phyloP scores from a whole-genome alignment of 345 rosid genomes.

The Laguncularia racemosa region DNA sequence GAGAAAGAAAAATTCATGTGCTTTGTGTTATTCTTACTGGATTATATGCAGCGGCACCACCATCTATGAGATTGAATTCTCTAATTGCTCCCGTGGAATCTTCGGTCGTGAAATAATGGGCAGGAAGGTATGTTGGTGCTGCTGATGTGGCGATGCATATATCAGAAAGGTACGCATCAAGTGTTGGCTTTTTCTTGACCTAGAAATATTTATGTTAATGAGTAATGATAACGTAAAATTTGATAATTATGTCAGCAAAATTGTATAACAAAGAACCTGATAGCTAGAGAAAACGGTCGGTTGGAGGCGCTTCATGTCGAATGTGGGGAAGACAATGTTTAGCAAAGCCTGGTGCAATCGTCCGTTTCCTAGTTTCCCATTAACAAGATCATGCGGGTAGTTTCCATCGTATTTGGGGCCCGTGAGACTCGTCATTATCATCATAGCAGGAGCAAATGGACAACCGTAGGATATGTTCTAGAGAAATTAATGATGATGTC shows the following conservation, averaged over 20 bases:
- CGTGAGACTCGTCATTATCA: constrained; percentile 1
- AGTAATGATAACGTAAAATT: neutral
- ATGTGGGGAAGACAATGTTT: constrained; percentile 17
- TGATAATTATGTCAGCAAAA: neutral
- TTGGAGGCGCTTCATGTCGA: constrained; percentile 20
- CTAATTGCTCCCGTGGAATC: constrained; percentile 3
- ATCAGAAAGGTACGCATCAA: constrained; percentile 9
- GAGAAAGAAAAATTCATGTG: neutral
- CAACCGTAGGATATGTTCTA: neutral
- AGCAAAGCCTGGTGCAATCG: constrained; percentile 13
- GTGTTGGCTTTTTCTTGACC: constrained; percentile 10
- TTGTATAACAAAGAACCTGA: neutral
- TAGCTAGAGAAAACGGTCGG: constrained; percentile 22
- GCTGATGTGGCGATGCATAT: constrained; percentile 8
- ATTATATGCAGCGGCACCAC: constrained; percentile 11
- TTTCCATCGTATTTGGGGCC: constrained; percentile 23
- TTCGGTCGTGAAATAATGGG: constrained; percentile 4
- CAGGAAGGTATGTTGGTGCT: constrained; percentile 11
- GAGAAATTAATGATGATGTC: neutral
- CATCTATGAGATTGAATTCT: constrained; percentile 11
- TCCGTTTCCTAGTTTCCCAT: constrained; percentile 9
- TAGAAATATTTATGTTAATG: neutral
- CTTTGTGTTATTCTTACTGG: neutral
- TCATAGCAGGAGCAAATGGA: constrained; percentile 1
- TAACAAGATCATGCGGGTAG: constrained; percentile 7